Evolutionary conservation across 768 basidiomycete species (phyloP), one percentile per base, ranked within the genome.

Genomic region (Serpula lacrymans): DNA sequence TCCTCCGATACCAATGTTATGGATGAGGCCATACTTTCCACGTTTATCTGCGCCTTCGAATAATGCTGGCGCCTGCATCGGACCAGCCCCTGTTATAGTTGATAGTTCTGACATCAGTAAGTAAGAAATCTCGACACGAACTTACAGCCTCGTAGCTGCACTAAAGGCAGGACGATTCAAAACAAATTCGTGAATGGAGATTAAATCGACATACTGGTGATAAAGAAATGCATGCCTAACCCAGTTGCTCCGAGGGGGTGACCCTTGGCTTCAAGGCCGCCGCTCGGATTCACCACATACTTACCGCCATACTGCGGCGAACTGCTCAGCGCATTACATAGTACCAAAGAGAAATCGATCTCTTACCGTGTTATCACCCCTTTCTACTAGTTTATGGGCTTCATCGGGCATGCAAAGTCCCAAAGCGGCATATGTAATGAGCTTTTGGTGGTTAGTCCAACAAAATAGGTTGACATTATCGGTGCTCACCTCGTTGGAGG

Each of bases 261-360:
- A 1, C 85, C 86, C 52, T 87, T 88, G n/a, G 83, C 81, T 55
- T 88, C 84, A 13, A 88, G 69, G 1, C 85, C 85, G 20, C 86
- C 85, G 39, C 80, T 82, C 2, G 85, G 82, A 48, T 88, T 87
- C 30, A 88, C 60, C 9, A 88, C 82, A 37, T 72, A 88, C 58
- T 84, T 83, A 6, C 86, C 85, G 18, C 83, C 84, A 45, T 84
- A 85, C 80, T 82, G 36, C 5, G 48, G 11, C n/a, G 33, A 22
- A 16, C 20, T 37, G 22, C 20, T 23, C 12, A 16, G 4, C 37
- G 31, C 23, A 3, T 4, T 37, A 28, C 5, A n/a, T 9, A 13
- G 17, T 32, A 24, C 13, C 12, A 26, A n/a, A 16, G 13, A 17
- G 16, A n/a, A 27, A 20, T n/a, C 37, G 1, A 58, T n/a, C n/a